phyloP scores from a whole-genome alignment of 495 filamentous ascomycete genomes.

The Margaritispora aquatica region DNA sequence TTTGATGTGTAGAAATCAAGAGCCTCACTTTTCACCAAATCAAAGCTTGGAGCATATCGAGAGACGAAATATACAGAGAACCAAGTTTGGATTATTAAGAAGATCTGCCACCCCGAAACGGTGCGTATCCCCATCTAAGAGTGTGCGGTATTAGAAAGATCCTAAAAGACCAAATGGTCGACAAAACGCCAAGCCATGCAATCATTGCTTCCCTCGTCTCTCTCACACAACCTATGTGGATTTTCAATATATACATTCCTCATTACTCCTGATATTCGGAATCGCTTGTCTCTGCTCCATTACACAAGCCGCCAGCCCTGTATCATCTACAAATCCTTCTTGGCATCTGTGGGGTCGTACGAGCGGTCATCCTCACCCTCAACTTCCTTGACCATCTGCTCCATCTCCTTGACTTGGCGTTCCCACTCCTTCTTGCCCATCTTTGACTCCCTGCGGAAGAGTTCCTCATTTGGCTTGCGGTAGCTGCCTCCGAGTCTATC shows the following conservation, averaged over 20 bases:
- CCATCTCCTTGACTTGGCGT: constrained; percentile 79
- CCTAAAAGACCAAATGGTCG: background rate
- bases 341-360: constrained; percentile 38
- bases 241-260: background rate
- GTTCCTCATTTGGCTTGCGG: constrained; percentile 76
- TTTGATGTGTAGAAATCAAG: too few species aligned
- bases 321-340: constrained; percentile 11
- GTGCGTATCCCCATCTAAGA: too few species aligned
- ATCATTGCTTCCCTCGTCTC: background rate
- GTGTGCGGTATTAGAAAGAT: background rate
- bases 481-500: constrained; percentile 88
- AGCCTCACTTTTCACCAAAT: too few species aligned
- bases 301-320: background rate
- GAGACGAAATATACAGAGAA: background rate
- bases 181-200: background rate
- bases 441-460: constrained; percentile 85
- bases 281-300: background rate
- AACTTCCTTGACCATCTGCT: constrained; percentile 72
- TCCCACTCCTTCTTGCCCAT: constrained; percentile 79
- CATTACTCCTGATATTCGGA: background rate
- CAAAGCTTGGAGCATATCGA: background rate
- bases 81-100: background rate
- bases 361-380: constrained; percentile 82
- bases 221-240: background rate
- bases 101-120: too few species aligned